Evolutionary conservation across 2,329 filamentous ascomycete genomes (phyloP).

Genomic region (Botrytis fabae): DNA sequence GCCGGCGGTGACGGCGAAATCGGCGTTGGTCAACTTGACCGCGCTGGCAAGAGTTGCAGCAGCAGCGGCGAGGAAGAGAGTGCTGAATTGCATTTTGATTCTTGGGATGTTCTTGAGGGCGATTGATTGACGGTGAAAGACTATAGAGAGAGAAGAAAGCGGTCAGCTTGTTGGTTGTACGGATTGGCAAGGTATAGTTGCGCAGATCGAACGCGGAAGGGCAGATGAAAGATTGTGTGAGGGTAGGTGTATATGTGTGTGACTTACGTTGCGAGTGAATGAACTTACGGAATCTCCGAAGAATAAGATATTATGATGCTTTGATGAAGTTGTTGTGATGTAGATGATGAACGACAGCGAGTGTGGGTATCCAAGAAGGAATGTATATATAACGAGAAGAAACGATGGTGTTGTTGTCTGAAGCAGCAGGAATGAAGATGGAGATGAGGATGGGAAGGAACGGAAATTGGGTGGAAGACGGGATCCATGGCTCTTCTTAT

Average conservation of each 20-base stretch:
- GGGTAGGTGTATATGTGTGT: not conserved
- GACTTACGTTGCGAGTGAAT: not conserved
- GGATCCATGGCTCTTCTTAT: not conserved
- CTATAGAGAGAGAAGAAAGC: not conserved
- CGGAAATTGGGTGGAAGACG: not conserved
- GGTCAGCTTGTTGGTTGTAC: not conserved
- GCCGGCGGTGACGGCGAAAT: slow-evolving; percentile 34
- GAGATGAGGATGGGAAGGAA: not conserved
- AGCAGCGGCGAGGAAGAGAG: slow-evolving; percentile 32
- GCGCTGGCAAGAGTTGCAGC: slow-evolving; percentile 32
- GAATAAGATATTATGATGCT: not conserved
- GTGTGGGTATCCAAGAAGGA: not conserved
- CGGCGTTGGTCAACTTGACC: slow-evolving; percentile 34
- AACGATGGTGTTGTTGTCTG: not conserved
- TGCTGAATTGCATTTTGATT: slow-evolving; percentile 39
- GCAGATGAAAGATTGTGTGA: not conserved
- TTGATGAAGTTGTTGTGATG: not conserved
- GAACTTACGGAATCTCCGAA: not conserved
- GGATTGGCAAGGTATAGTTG: not conserved
- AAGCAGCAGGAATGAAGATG: not conserved
- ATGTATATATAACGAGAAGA: not conserved
- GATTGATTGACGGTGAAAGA: not conserved
- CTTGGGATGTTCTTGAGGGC: not conserved
- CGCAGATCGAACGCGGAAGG: not conserved
- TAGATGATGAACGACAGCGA: not conserved